These are phyloP conservation scores for Symbiotaphrina buchneri DNA, from an alignment of 495 filamentous ascomycete species.

Conservation along the genomic window DNA sequence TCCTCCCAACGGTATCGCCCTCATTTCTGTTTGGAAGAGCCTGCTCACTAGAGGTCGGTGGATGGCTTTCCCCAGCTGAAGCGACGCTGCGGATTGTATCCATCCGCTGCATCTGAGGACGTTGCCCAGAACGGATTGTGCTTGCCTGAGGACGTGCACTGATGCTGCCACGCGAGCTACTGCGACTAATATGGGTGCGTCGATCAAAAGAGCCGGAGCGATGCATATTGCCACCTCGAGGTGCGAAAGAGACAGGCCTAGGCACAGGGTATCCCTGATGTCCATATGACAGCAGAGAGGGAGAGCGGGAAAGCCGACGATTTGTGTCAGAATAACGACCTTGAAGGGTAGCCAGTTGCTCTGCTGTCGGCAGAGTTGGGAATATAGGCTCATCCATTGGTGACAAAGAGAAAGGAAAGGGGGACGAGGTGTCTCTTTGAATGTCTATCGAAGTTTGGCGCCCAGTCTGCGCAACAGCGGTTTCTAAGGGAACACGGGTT, in stretches of 20 bases:
- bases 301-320: conserved; percentile 2
- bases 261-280: conserved; percentile 11
- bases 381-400: neutral
- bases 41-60: neutral
- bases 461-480: neutral
- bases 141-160: conserved; percentile 6
- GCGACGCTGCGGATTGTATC: conserved; percentile 23
- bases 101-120: conserved; percentile 21
- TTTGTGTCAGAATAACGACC: conserved; percentile 7
- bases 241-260: conserved; percentile 1
- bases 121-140: conserved; percentile 7
- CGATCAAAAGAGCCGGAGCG: neutral
- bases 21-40: neutral
- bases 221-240: neutral
- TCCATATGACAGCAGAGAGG: conserved; percentile 3
- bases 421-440: neutral
- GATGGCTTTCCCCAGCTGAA: conserved; percentile 7
- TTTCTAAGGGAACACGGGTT: neutral
- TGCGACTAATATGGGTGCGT: neutral
- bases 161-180: conserved; percentile 4
- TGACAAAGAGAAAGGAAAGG: neutral
- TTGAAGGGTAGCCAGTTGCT: conserved; percentile 10
- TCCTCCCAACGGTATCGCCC: neutral
- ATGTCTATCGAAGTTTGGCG: neutral
- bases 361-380: conserved; percentile 9